phyloP scores from a whole-genome alignment of 805 yeast species.

The Nakazawaea wickerhamii region DNA sequence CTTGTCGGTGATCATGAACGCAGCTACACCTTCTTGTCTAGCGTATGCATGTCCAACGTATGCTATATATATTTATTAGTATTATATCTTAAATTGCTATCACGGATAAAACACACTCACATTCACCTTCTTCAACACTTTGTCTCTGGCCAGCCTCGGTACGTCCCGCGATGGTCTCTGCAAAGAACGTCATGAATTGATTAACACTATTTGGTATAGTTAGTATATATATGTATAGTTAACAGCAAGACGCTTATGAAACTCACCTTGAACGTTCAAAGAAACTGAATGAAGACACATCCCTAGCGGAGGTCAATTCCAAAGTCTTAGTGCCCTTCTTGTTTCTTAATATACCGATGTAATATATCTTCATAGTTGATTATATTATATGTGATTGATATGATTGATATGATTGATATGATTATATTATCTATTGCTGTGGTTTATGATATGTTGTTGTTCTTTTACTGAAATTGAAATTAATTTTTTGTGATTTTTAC shows the following conservation, averaged over 20 bases:
- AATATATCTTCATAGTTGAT: conserved; percentile 92
- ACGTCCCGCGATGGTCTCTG: conserved; percentile 85
- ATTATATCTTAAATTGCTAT: background rate
- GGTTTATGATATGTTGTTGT: no score
- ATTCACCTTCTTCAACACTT: conserved; percentile 78
- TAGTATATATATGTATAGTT: background rate
- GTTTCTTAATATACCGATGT: conserved; percentile 79
- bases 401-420: background rate
- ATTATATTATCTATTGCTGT: no score
- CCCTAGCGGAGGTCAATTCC: conserved; percentile 76
- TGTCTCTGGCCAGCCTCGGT: conserved; percentile 90
- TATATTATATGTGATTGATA: conserved; percentile 5
- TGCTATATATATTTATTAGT: conserved; percentile 20
- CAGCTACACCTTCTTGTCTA: conserved; percentile 85
- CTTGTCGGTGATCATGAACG: conserved; percentile 87
- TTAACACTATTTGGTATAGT: conserved; percentile 46
- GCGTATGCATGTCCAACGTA: conserved; percentile 91
- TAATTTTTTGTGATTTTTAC: no score
- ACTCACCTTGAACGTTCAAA: conserved; percentile 64
- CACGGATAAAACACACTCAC: conserved; percentile 19
- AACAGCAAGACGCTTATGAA: background rate
- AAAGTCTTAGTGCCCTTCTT: conserved; percentile 53
- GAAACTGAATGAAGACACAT: conserved; percentile 79
- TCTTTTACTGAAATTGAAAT: no score
- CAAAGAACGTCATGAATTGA: conserved; percentile 92